Conservation (phyloP, 148 eudicot genomes). For the Camellia granthamiana region DNA sequence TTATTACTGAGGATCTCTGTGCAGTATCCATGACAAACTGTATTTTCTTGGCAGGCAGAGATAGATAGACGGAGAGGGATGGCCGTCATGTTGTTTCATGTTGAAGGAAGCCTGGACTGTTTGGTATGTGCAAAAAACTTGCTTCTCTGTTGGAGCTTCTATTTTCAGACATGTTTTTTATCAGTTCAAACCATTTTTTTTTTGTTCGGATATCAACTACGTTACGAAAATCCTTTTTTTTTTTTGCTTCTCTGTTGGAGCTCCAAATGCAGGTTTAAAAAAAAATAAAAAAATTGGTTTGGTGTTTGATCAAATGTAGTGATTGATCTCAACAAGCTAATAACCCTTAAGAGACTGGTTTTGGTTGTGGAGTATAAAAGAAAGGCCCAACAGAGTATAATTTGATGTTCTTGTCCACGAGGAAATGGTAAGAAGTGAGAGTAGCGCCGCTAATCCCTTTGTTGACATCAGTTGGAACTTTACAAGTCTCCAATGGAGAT, state of each 20-base stretch:
- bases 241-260: conserved; percentile 21
- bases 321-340: background rate
- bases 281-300: background rate
- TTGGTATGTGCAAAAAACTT: conserved; percentile 42
- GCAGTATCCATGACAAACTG: background rate
- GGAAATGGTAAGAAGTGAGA: conserved; percentile 20
- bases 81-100: conserved; percentile 79
- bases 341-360: conserved; percentile 9
- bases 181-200: no score
- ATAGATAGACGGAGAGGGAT: conserved; percentile 64
- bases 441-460: conserved; percentile 28
- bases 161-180: no score
- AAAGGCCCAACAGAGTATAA: conserved; percentile 36
- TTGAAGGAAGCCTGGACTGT: conserved; percentile 73
- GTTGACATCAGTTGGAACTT: conserved; percentile 26
- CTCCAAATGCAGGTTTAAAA: background rate
- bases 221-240: conserved; percentile 18
- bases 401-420: conserved; percentile 15
- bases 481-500: conserved; percentile 27
- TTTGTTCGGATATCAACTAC: no score
- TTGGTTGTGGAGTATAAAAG: conserved; percentile 17
- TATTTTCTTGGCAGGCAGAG: conserved; percentile 59
- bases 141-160: background rate
- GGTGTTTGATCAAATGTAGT: background rate
- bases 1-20: background rate